Base-by-base conservation (phyloP, 371 early-diverging fungal genomes). In the Parasitella parasitica region DNA sequence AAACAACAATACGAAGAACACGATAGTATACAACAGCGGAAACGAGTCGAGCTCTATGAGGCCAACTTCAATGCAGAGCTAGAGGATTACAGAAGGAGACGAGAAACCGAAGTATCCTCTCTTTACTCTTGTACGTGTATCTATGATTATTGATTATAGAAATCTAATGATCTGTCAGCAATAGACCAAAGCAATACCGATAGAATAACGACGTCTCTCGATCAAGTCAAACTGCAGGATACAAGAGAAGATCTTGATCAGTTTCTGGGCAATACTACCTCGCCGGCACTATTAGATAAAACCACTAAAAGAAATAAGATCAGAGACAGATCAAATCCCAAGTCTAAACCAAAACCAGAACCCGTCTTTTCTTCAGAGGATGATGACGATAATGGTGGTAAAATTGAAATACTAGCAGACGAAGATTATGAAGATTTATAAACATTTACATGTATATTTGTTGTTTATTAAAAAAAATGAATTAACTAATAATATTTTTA, bases 51-150 rank as follows among this genome's bases (percentile, higher is more conserved):
- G 12, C 46, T 81, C 0, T 78, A 78, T 37, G 75, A 81, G 32
- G 76, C 75, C 0, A 76, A 66, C 4, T 81, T 81, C 53, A 71
- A 78, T 49, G 78, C 81, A 7, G 77, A 81, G 37, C 36, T 81
- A 13, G 77, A 78, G 51, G 75, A 78, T 13, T 81, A 78, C 59
- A 71, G 70, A 30, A 58, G 73, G n/a, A 55, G 70, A 59, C 61
- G 77, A 52, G 75, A 76, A 41, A 73, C 63, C 1, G 63, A 81
- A 32, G 77, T 78, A 2, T 73, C 71, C 8, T 74, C 81, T 3
- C 49, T 81, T 0, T 78, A 81, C 59, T 53, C 70, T 39, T 34
- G 80, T 77, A 62, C 55, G 32, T 13, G 4, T 20, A 13, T 4
- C 4, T 13, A 48, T n/a, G n/a, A n/a, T n/a, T n/a, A n/a, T n/a